These are phyloP conservation scores for Trypanosoma vivax DNA, from an alignment of 208 protist genomes.

Conservation along the genomic window DNA sequence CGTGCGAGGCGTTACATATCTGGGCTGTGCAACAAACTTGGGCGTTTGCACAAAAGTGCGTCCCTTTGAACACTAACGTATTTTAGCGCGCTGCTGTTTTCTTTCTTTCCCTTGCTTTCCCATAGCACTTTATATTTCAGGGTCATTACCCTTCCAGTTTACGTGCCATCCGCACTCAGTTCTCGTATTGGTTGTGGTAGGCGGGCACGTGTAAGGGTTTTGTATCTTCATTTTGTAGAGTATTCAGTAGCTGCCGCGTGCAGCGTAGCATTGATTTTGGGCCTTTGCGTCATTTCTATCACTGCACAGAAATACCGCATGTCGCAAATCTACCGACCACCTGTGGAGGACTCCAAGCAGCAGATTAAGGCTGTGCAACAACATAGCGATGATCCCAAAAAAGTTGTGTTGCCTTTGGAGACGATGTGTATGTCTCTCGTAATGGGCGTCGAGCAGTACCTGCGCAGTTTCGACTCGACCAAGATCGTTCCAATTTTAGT, in stretches of 20 bases:
- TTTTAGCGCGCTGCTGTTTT: background rate
- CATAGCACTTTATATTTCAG: background rate
- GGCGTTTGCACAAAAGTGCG: too few species aligned
- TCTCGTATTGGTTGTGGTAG: too few species aligned
- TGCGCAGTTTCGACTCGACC: slow-evolving; percentile 66
- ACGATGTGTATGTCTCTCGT: slow-evolving; percentile 64
- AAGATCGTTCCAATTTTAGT: slow-evolving; percentile 41
- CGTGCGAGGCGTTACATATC: too few species aligned
- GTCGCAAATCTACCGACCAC: too few species aligned
- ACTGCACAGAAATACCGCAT: background rate
- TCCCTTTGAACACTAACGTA: too few species aligned
- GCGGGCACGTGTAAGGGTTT: too few species aligned
- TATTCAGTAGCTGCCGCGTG: too few species aligned
- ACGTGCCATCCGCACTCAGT: too few species aligned
- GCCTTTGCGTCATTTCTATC: background rate
- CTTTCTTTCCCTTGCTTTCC: background rate
- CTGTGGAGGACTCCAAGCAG: slow-evolving; percentile 33
- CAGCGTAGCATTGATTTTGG: background rate
- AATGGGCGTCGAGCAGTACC: slow-evolving; percentile 78
- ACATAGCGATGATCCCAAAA: slow-evolving; percentile 23
- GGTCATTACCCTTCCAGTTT: too few species aligned
- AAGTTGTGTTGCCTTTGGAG: slow-evolving; percentile 45
- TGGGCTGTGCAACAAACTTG: too few species aligned
- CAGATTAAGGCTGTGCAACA: slow-evolving; percentile 48
- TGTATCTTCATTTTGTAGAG: too few species aligned